Base-by-base conservation (phyloP, 768 basidiomycete species). In the Mycena rosella region DNA sequence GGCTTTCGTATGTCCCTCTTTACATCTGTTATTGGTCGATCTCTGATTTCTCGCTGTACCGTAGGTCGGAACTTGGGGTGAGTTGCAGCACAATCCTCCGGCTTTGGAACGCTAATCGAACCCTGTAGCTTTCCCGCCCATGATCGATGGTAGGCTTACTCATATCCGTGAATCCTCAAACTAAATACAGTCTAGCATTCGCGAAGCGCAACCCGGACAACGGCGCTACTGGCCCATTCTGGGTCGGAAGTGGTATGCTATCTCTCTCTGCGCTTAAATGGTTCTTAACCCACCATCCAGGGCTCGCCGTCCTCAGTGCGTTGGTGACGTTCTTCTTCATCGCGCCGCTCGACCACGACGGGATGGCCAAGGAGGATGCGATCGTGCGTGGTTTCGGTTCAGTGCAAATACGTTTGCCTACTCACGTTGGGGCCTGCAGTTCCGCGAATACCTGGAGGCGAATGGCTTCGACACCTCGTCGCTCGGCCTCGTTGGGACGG, bases 151-250 rank as follows among this genome's bases (percentile, higher is more conserved):
- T 87, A 69, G 81, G 72, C 20, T 26, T 54, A 29, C 1, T 24
- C 34, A 24, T 10, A 55, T 34, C 14, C 59, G n/a, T 63, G 34
- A 20, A 69, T 42, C 34, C 32, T 18, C n/a, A n/a, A n/a, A n/a
- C n/a, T n/a, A n/a, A n/a, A n/a, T n/a, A n/a, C n/a, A n/a, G 26
- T 54, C 29, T 66, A 88, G 91, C 85, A 24, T 94, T 94, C 67
- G 90, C 89, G 2, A 63, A 60, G 32, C 3, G 49, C 66, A 90
- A 90, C 7, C 11, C 84, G 2, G 70, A 57, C 15, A 79, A 86
- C 26, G 92, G 90, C 55, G 90, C 91, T 74, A 95, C 95, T 0
- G 94, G 94, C 22, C 94, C 94, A 15, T 95, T 95, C 86, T 95
- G 91, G 92, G 77, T 95, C 68, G 94, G 85, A n/a, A 93, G 92